phyloP scores from a whole-genome alignment of 345 rosid genomes.

The Isatis tinctoria region DNA sequence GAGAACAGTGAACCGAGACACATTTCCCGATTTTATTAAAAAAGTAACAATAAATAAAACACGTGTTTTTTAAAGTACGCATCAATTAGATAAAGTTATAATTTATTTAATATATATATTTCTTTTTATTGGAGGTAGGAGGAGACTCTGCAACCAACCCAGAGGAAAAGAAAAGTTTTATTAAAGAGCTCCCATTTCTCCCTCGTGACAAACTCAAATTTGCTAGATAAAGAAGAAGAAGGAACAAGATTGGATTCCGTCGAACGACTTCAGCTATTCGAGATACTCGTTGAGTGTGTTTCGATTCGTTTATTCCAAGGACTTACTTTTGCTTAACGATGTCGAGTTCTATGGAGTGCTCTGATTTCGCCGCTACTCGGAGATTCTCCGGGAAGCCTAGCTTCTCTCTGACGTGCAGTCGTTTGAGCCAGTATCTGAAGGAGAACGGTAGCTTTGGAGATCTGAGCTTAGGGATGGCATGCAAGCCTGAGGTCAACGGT shows the following conservation, averaged over 20 bases:
- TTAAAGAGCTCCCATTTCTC: slow-evolving; percentile 20
- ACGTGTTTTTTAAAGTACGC: slow-evolving; percentile 19
- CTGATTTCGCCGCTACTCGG: slow-evolving; percentile 23
- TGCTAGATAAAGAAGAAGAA: background rate
- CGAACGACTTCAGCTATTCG: too few species aligned
- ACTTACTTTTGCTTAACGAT: slow-evolving; percentile 20
- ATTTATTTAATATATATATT: background rate
- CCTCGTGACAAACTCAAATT: slow-evolving; percentile 29
- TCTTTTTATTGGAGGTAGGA: slow-evolving; percentile 7
- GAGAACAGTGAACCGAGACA: slow-evolving; percentile 29
- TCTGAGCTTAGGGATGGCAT: slow-evolving; percentile 60
- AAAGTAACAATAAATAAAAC: background rate
- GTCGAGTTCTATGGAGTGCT: slow-evolving; percentile 53
- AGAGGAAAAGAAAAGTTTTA: background rate
- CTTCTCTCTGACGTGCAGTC: slow-evolving; percentile 61
- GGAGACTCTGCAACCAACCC: background rate
- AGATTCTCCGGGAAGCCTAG: slow-evolving; percentile 43
- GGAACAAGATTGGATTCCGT: too few species aligned
- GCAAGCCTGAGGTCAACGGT: slow-evolving; percentile 48
- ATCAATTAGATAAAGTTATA: background rate
- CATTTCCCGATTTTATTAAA: background rate
- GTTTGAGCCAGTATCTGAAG: slow-evolving; percentile 74
- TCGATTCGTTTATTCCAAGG: background rate
- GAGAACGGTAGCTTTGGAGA: slow-evolving; percentile 70
- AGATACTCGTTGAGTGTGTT: background rate